A percentile compares a stretch with the other conserved stretches of the same genome.
Evolutionary conservation across 441 rosid genomes (phyloP).

Genomic region (Populus hybrid): DNA sequence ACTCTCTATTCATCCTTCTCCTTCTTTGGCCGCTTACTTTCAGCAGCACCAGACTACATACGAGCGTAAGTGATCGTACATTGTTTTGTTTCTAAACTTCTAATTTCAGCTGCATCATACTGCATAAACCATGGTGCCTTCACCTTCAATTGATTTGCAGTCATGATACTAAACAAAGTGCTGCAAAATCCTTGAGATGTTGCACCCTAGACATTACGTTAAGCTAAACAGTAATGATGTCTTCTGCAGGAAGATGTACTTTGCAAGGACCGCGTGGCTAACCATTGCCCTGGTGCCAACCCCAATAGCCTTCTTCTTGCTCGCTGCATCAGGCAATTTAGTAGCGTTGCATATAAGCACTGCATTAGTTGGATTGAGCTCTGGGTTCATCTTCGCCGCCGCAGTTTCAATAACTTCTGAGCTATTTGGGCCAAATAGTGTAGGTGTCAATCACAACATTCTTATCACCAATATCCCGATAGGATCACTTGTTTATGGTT

Average conservation of each 20-base stretch:
- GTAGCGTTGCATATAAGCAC: conserved; percentile 61
- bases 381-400: conserved; percentile 93
- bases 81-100: too few relatives aligned
- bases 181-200: neutral
- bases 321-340: conserved; percentile 45
- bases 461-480: conserved; percentile 87
- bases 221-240: neutral
- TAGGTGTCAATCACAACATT: conserved; percentile 92
- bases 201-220: neutral
- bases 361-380: conserved; percentile 73
- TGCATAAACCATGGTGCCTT: neutral
- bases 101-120: neutral
- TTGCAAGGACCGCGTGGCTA: conserved; percentile 94
- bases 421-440: conserved; percentile 84
- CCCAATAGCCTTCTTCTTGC: conserved; percentile 74
- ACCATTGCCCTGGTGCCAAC: conserved; percentile 79
- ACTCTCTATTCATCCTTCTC: conserved; percentile 94
- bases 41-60: conserved; percentile 82
- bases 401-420: conserved; percentile 93
- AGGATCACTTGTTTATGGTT: conserved; percentile 79
- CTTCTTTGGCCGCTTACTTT: conserved; percentile 87
- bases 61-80: conserved; percentile 52
- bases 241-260: conserved; percentile 62
- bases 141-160: neutral
- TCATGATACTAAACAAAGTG: neutral